Base-by-base conservation (phyloP, 2,329 filamentous ascomycete species). In the Verruconis gallopava region DNA sequence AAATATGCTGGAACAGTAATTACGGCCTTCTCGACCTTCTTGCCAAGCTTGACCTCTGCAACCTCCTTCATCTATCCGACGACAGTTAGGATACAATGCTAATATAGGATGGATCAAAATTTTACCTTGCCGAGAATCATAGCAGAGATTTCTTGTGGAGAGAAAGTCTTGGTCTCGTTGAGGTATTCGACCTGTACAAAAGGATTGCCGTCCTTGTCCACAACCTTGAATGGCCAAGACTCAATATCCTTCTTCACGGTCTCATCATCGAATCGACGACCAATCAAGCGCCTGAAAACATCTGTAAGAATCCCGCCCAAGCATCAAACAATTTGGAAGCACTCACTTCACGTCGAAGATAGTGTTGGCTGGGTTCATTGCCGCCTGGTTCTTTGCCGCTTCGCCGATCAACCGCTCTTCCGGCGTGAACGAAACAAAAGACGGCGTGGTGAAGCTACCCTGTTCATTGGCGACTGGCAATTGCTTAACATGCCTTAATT, bases 361-460 rank as follows among this genome's bases (percentile, higher is more conserved):
- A 57, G 91, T 98, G 76, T 96, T 96, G 64, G 69, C 68, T 50
- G 91, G 91, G 84, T 98, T 98, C 85, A 96, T 94, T 61, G 91
- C 89, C 63, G 89, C 91, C 79, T 95, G 88, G 77, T 98, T 98
- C 84, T 96, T 98, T 63, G 91, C 91, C 48, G 91, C 89, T 77
- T 96, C 91, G 75, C 91, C 91, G 62, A 96, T 96, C 71, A 98
- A 73, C 69, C 91, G 88, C 77, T 98, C 91, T 74, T 94, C 85
- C 60, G 89, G 81, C 64, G 86, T 95, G 79, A 98, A 98, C 58
- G 85, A 93, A 64, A 98, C 91, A 75, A 95, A 98, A 45, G 91
- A 96, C 54, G 91, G 91, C 51, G 91, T 96, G 63, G 91, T 96
- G 73, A 94, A 94, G 72, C 79, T 88, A 77, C 89, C 89, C 80